Conservation (phyloP, 2,329 filamentous ascomycete species). For the Sclerotinia sclerotiorum region DNA sequence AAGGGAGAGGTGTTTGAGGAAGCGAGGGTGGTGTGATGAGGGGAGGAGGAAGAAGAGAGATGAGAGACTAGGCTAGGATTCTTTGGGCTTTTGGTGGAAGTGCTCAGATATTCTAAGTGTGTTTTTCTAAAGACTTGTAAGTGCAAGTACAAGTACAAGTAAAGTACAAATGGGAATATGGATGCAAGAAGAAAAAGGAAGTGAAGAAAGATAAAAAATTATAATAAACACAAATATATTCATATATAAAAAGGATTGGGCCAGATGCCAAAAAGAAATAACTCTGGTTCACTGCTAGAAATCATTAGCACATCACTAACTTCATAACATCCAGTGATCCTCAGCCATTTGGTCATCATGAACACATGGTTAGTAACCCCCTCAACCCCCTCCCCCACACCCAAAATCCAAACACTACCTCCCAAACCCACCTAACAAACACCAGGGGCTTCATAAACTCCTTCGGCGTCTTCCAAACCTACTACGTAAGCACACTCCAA, state of each 20-base stretch:
- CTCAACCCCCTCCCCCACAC: background rate
- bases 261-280: background rate
- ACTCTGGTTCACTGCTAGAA: background rate
- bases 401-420: background rate
- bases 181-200: background rate
- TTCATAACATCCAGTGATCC: conserved; percentile 24
- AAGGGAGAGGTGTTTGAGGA: accelerated
- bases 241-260: background rate
- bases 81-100: background rate
- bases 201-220: background rate
- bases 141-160: conserved; percentile 1
- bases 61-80: background rate
- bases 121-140: background rate
- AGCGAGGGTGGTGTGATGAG: no score
- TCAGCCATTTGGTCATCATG: conserved; percentile 37
- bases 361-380: conserved; percentile 34
- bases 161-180: background rate
- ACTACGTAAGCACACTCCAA: conserved; percentile 43
- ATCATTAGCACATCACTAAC: background rate
- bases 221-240: background rate
- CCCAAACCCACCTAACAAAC: conserved; percentile 1
- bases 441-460: conserved; percentile 42
- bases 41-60: background rate
- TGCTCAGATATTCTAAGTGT: no score
- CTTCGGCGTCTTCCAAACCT: conserved; percentile 48